Conservation (phyloP, 2,329 filamentous ascomycete species). For the Hypoxylon sp. region DNA sequence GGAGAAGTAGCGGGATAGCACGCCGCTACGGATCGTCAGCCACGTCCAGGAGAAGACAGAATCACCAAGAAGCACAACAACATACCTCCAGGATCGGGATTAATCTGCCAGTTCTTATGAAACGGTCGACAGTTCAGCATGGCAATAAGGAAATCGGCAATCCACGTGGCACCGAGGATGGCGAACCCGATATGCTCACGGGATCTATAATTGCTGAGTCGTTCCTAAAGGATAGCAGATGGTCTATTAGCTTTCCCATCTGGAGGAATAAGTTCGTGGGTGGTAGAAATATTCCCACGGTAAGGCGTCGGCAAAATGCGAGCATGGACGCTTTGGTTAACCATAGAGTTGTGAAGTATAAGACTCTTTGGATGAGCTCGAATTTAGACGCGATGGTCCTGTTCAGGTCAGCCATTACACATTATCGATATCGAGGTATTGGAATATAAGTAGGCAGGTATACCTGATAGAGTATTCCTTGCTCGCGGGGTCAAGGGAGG, state of each 20-base stretch:
- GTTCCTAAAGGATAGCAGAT: constrained; percentile 48
- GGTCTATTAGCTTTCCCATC: constrained; percentile 37
- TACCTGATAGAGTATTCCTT: constrained; percentile 55
- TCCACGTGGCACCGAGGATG: constrained; percentile 58
- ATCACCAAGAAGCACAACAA: constrained; percentile 8
- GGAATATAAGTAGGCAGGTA: constrained; percentile 9
- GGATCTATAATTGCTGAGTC: constrained; percentile 47
- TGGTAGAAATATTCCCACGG: constrained; percentile 40
- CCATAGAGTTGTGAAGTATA: constrained; percentile 64
- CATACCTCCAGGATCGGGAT: constrained; percentile 64
- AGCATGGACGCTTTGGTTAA: constrained; percentile 64
- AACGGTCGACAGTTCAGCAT: constrained; percentile 63
- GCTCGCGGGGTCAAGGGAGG: constrained; percentile 52
- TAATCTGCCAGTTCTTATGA: constrained; percentile 65
- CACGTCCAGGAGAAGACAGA: not conserved
- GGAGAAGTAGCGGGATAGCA: constrained; percentile 6
- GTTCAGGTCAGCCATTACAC: not conserved
- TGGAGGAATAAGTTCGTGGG: constrained; percentile 39
- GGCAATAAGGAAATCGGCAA: constrained; percentile 59
- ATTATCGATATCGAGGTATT: too few species aligned
- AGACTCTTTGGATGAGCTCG: constrained; percentile 63
- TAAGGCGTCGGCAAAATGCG: constrained; percentile 64
- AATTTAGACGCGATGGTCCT: constrained; percentile 65
- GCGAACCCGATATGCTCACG: constrained; percentile 56
- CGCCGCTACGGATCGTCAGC: not conserved